A percentile compares a stretch with the other conserved stretches of the same genome.
Conservation (phyloP, 352 stramenopile species). For the Pythium graminicola region DNA sequence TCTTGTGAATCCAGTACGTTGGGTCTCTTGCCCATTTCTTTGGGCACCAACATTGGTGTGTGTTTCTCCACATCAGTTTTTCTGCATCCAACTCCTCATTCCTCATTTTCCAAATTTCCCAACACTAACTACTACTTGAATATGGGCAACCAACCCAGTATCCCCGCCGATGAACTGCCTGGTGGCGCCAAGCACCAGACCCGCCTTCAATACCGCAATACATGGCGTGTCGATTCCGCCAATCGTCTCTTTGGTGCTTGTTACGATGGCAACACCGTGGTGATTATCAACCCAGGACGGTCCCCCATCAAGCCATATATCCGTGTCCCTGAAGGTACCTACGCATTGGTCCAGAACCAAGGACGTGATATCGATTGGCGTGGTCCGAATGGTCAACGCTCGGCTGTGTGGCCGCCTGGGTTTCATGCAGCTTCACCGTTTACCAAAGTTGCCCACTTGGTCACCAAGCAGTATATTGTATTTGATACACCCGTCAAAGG, state of each 20-base stretch:
- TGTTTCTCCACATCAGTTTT: too few relatives aligned
- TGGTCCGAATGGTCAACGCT: conserved; percentile 34
- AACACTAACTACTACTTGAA: neutral
- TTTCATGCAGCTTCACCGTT: conserved; percentile 71
- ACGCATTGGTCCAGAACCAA: conserved; percentile 83
- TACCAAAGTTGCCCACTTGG: conserved; percentile 79
- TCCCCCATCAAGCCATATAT: conserved; percentile 71
- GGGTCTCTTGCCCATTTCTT: too few relatives aligned
- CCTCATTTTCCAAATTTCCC: too few relatives aligned
- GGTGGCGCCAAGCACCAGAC: conserved; percentile 35
- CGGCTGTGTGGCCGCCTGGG: conserved; percentile 54
- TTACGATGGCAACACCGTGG: conserved; percentile 73
- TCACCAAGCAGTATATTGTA: conserved; percentile 86
- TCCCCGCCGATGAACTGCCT: conserved; percentile 15
- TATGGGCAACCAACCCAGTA: too few relatives aligned
- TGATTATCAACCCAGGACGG: conserved; percentile 67
- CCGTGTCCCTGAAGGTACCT: conserved; percentile 82
- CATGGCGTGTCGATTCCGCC: conserved; percentile 53
- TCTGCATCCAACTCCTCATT: too few relatives aligned
- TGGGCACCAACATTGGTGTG: too few relatives aligned
- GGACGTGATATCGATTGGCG: conserved; percentile 67
- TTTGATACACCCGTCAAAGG: conserved; percentile 86
- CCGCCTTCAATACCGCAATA: conserved; percentile 53
- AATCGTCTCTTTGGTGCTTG: conserved; percentile 74
- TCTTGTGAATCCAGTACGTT: too few relatives aligned